Evolutionary conservation across 2,329 filamentous ascomycete genomes (phyloP).

Genomic region (Penicillium janthinellum): DNA sequence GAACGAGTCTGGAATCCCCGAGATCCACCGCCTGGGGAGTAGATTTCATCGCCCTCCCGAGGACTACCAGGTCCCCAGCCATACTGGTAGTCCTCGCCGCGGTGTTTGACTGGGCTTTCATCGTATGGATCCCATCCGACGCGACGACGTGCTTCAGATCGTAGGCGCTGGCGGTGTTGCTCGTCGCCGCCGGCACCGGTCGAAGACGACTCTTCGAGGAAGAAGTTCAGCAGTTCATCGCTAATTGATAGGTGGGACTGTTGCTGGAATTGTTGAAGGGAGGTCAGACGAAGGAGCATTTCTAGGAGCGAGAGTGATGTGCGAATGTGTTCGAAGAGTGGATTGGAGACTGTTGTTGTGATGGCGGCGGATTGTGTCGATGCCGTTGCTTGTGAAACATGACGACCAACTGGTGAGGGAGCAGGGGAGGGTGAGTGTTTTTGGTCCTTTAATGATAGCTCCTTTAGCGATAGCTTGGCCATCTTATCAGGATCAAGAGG

Average conservation of each 20-base stretch:
- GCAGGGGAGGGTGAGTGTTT: conserved; percentile 32
- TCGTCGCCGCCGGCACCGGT: conserved; percentile 66
- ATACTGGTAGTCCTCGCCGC: conserved; percentile 67
- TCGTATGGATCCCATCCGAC: conserved; percentile 74
- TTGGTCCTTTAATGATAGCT: conserved; percentile 37
- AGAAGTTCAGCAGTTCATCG: conserved; percentile 87
- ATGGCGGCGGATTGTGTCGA: conserved; percentile 20
- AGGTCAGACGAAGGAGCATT: conserved; percentile 81
- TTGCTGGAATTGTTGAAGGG: conserved; percentile 90
- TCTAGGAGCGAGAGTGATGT: conserved; percentile 80
- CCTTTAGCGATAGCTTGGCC: conserved; percentile 50
- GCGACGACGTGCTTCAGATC: conserved; percentile 61
- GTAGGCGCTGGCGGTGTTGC: conserved; percentile 60
- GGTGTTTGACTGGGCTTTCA: conserved; percentile 67
- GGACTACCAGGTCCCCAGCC: conserved; percentile 34
- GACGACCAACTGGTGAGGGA: conserved; percentile 30
- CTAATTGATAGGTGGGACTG: conserved; percentile 84
- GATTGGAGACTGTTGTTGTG: conserved; percentile 47
- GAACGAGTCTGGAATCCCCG: conserved; percentile 35
- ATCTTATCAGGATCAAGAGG: conserved; percentile 50
- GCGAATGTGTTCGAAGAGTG: conserved; percentile 57
- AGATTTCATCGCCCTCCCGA: conserved; percentile 29
- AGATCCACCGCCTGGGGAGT: conserved; percentile 30
- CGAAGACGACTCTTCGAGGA: conserved; percentile 69
- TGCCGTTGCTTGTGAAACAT: conserved; percentile 42